Evolutionary conservation across 208 protist genomes (phyloP).

Genomic region (Leishmania gerbilli): DNA sequence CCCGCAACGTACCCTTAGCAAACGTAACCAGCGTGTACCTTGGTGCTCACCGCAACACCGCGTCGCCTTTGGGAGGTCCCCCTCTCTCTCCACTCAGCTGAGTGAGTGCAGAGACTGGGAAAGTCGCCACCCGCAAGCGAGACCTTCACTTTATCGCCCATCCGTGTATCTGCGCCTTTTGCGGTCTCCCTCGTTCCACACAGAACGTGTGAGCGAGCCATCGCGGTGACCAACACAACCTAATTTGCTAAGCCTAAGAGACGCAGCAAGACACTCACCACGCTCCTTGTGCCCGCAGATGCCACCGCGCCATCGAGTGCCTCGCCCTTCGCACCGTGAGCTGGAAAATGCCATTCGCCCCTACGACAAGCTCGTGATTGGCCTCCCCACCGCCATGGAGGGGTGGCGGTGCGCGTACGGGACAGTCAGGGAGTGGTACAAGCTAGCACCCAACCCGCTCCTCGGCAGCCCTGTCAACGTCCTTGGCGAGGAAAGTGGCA

Average conservation of each 20-base stretch:
- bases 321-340: background rate
- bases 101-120: background rate
- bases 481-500: background rate
- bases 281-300: background rate
- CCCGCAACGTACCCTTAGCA: background rate
- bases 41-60: background rate
- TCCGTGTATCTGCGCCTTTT: background rate
- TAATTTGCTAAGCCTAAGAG: background rate
- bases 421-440: conserved; percentile 10
- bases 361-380: conserved; percentile 33
- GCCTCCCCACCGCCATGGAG: conserved; percentile 27
- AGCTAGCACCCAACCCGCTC: conserved; percentile 24
- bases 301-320: background rate
- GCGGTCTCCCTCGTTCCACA: background rate
- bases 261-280: too few relatives aligned
- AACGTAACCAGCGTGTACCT: background rate
- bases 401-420: conserved; percentile 20
- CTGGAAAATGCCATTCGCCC: conserved; percentile 12
- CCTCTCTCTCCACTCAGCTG: background rate
- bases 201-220: background rate
- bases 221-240: background rate
- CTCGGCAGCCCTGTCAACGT: background rate
- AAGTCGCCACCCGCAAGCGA: background rate
- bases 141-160: background rate
- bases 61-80: background rate